Evolutionary conservation across 140 eudicot species (phyloP).

Genomic region (Bidens hawaiensis): DNA sequence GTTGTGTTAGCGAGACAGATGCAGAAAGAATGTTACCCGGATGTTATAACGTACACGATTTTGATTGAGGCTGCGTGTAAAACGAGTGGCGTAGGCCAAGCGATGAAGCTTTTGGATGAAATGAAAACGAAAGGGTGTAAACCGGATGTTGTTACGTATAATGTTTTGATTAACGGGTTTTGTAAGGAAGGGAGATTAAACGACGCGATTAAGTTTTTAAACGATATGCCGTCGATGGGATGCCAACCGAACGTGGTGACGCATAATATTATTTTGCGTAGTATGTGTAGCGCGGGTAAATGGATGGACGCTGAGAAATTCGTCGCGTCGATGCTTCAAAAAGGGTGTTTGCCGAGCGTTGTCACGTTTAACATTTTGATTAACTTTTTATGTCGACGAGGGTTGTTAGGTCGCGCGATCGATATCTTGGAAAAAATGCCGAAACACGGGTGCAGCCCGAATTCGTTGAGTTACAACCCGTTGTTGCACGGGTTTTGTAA

Average conservation of each 20-base stretch:
- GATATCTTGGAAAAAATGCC: constrained; percentile 84
- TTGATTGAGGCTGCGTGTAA: constrained; percentile 86
- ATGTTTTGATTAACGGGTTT: constrained; percentile 67
- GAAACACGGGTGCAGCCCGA: constrained; percentile 63
- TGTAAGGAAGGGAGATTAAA: constrained; percentile 79
- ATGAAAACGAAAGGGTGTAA: constrained; percentile 72
- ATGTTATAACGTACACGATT: constrained; percentile 75
- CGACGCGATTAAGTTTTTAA: constrained; percentile 67
- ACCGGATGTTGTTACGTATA: constrained; percentile 81
- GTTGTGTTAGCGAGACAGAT: constrained; percentile 51
- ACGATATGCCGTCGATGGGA: constrained; percentile 53
- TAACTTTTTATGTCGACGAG: constrained; percentile 61
- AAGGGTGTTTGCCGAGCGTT: constrained; percentile 72
- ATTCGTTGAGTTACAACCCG: constrained; percentile 73
- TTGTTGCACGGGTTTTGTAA: constrained; percentile 76
- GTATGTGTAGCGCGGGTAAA: constrained; percentile 73
- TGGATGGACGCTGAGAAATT: constrained; percentile 95
- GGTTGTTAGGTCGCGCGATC: constrained; percentile 62
- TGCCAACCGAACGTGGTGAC: constrained; percentile 77
- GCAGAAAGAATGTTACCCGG: constrained; percentile 67
- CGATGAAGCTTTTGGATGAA: constrained; percentile 83
- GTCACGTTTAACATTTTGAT: constrained; percentile 82
- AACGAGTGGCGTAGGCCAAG: constrained; percentile 69
- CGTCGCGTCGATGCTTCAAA: constrained; percentile 56
- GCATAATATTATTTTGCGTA: constrained; percentile 50